Base-by-base conservation (phyloP, 805 yeast genomes). In the Starmerella floricola region DNA sequence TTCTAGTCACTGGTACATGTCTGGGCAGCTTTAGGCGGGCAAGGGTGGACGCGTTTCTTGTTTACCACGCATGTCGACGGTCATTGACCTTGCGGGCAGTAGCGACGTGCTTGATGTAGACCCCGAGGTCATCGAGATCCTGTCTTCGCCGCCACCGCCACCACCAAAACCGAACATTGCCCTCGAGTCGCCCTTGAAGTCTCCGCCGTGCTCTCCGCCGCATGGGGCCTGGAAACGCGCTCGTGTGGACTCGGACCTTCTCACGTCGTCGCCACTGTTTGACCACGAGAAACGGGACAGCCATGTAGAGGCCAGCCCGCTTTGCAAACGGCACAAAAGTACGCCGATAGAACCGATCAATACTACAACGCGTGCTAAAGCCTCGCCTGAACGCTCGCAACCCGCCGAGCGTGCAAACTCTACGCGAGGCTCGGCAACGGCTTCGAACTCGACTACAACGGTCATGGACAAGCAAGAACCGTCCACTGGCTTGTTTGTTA, bases 61-160 rank as follows among this genome's bases (percentile, higher is more conserved):
- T 8, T 6, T 29, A 10, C 26, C 10, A n/a, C n/a, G n/a, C n/a
- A 23, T 23, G 26, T 23, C 26, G 10, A 17, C 29, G 19, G 41
- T 38, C 24, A 23, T 45, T 11, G 32, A 38, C 26, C 42, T 45
- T 13, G 24, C 42, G 28, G 42, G 49, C 34, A 36, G 41, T n/a
- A 40, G 35, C 36, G 34, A 31, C 13, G 24, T 10, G 15, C 2
- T 6, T 2, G 20, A 17, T 1, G 11, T 4, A 2, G 26, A 32
- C 26, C 36, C 31, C 3, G 49, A 42, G 29, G 33, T 42, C 20
- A 29, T 41, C 5, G 49, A 45, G 16, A 39, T 45, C n/a, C 36
- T 39, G 3, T 45, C 49, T 6, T 42, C 46, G 19, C 19, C 46
- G 17, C 42, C 46, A 16, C 41, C 38, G n/a, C n/a, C n/a, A n/a